Base-by-base conservation (phyloP, 352 stramenopile species). In the Phytophthora cajani region DNA sequence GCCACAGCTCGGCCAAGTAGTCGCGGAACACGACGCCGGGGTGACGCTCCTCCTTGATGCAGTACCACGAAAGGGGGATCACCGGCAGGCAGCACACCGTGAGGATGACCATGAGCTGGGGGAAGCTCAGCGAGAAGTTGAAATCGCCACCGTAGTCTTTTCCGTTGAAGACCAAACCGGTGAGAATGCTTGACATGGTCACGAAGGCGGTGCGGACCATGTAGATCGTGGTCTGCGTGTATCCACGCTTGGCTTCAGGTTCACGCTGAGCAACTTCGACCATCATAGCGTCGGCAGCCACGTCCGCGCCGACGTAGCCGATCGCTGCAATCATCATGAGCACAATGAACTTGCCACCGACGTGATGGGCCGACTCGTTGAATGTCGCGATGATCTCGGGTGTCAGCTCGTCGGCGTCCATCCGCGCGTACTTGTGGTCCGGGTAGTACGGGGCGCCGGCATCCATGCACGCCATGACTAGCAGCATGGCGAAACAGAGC, bases 141-240 rank as follows among this genome's bases (percentile, higher is more conserved):
- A 88, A 84, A 46, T 74, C 54, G n/a, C 80, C 78, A 32, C 78
- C 78, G 62, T 85, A 88, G 33, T 84, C 68, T 33, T 77, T 60
- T 27, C 75, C 75, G 56, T 88, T 88, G 67, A 85, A 81, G 7
- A 50, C 59, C 44, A 88, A 69, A 27, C 67, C 78, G 2, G 69
- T 77, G 23, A 78, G 25, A 4, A 85, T 49, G 30, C 67, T 78
- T 3, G 72, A 74, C 16, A 85, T 27, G 0, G 64, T 78, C 33
- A 79, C 58, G 55, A 85, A 80, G 14, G 84, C 60, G 12, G 75
- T 84, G 30, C 78, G 78, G n/a, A 78, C 44, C 50, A 71, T 65
- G 61, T 78, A 78, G 58, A 78, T 78, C 16, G 66, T 70, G 0
- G 72, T 79, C 61, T 80, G 72, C 9, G 66, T 70, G 23, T 67